These are phyloP conservation scores for Pyrenophora teres DNA, from an alignment of 2,329 filamentous ascomycete species.

Conservation along the genomic window DNA sequence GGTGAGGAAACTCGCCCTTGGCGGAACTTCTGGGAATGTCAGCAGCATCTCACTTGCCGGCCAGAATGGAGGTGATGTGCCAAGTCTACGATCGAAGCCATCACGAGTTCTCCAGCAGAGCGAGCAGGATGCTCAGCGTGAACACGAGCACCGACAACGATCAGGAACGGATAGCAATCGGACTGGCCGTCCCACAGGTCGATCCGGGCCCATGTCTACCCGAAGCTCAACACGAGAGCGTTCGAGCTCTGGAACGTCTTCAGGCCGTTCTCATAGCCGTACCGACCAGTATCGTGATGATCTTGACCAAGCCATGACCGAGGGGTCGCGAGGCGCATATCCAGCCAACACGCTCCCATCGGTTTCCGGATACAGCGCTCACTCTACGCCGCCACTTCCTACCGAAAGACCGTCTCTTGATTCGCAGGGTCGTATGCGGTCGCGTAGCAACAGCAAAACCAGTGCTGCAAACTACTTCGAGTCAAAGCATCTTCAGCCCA, in stretches of 20 bases:
- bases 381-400: conserved; percentile 36
- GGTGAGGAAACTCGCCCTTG: conserved; percentile 66
- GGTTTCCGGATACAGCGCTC: conserved; percentile 40
- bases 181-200: conserved; percentile 32
- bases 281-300: conserved; percentile 57
- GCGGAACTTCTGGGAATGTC: conserved; percentile 46
- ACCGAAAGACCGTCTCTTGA: conserved; percentile 34
- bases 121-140: conserved; percentile 43
- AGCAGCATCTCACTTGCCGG: conserved; percentile 43
- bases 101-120: conserved; percentile 41
- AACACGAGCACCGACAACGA: conserved; percentile 37
- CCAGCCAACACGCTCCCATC: conserved; percentile 42
- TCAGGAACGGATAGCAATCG: conserved; percentile 45
- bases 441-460: conserved; percentile 46
- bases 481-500: conserved; percentile 45
- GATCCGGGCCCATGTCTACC: conserved; percentile 48
- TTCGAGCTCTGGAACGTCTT: conserved; percentile 59
- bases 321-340: conserved; percentile 46
- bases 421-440: conserved; percentile 35
- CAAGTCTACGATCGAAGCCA: conserved; percentile 35
- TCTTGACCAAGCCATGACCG: conserved; percentile 55
- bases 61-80: conserved; percentile 29
- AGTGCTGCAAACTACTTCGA: conserved; percentile 43
- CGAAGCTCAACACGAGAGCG: conserved; percentile 54
- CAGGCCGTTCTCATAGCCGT: conserved; percentile 60